phyloP scores from a whole-genome alignment of 140 eudicot species.

The Senecio squalidus region DNA sequence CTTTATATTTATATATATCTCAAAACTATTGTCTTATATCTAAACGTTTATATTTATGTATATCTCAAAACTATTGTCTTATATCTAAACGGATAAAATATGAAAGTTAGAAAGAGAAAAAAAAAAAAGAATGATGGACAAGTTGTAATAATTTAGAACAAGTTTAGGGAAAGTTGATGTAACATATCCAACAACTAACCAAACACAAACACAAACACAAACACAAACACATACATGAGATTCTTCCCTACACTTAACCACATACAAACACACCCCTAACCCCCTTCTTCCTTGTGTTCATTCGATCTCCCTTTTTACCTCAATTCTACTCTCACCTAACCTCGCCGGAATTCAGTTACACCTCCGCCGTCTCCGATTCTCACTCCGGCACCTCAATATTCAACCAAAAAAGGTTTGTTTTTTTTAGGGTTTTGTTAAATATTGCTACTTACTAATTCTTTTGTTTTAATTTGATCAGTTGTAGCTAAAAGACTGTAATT shows the following conservation, averaged over 20 bases:
- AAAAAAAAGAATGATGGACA: too few relatives aligned
- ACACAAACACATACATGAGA: constrained; percentile 22
- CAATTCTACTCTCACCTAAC: neutral
- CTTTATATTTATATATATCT: too few relatives aligned
- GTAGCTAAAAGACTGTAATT: too few relatives aligned
- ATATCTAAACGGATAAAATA: too few relatives aligned
- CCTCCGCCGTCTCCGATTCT: constrained; percentile 20
- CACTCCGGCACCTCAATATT: too few relatives aligned
- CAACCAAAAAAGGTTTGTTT: too few relatives aligned
- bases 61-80: too few relatives aligned
- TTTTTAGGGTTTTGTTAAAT: too few relatives aligned
- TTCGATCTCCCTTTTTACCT: constrained; percentile 26
- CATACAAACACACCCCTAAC: constrained; percentile 30
- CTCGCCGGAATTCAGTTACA: neutral
- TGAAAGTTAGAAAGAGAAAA: too few relatives aligned
- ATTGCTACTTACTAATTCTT: too few relatives aligned
- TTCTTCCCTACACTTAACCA: constrained; percentile 34
- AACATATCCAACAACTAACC: constrained; percentile 37
- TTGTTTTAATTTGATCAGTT: neutral
- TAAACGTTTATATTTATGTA: too few relatives aligned
- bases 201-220: constrained; percentile 10
- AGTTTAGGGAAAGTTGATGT: constrained; percentile 28
- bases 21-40: too few relatives aligned
- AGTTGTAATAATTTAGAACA: neutral
- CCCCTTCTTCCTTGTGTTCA: constrained; percentile 8